Evolutionary conservation across 495 filamentous ascomycete genomes (phyloP).

Genomic region (Geopyxis carbonaria): DNA sequence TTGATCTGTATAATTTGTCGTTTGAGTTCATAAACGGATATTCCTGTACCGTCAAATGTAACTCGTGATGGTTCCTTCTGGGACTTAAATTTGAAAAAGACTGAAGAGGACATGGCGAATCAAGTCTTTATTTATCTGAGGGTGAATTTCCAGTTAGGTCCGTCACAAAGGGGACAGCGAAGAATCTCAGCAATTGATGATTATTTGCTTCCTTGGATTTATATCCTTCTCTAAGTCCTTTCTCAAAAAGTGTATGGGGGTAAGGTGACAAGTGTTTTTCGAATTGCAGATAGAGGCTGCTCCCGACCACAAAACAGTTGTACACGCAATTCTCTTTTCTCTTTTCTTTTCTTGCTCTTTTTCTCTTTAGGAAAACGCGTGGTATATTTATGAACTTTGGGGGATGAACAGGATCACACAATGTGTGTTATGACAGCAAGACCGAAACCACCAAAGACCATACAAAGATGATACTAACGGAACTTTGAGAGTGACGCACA

Average conservation of each 20-base stretch:
- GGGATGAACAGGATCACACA: slow-evolving; percentile 4
- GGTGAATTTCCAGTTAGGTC: background rate
- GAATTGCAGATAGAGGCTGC: too few species aligned
- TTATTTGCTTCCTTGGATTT: too few species aligned
- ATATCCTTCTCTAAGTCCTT: too few species aligned
- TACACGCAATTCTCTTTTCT: slow-evolving; percentile 1
- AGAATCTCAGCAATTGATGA: too few species aligned
- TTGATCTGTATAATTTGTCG: slow-evolving; percentile 90
- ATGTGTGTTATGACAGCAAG: slow-evolving; percentile 3
- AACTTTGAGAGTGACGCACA: background rate
- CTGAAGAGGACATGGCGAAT: slow-evolving; percentile 71
- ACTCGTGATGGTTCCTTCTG: slow-evolving; percentile 88
- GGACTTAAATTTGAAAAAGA: slow-evolving; percentile 99
- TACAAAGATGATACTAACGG: slow-evolving; percentile 1
- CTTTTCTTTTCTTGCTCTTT: slow-evolving; percentile 4
- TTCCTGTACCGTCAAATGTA: slow-evolving; percentile 93
- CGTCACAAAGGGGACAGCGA: slow-evolving; percentile 7
- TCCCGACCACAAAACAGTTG: slow-evolving; percentile 1
- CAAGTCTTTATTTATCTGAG: background rate
- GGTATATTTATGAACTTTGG: slow-evolving; percentile 8
- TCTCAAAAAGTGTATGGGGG: too few species aligned
- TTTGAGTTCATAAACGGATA: slow-evolving; percentile 96
- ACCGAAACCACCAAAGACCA: slow-evolving; percentile 3
- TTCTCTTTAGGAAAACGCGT: background rate
- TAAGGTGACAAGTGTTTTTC: too few species aligned